A percentile compares a stretch with the other conserved stretches of the same genome.
Conservation (phyloP, 2,329 filamentous ascomycete species). For the Verticillium alfalfae region DNA sequence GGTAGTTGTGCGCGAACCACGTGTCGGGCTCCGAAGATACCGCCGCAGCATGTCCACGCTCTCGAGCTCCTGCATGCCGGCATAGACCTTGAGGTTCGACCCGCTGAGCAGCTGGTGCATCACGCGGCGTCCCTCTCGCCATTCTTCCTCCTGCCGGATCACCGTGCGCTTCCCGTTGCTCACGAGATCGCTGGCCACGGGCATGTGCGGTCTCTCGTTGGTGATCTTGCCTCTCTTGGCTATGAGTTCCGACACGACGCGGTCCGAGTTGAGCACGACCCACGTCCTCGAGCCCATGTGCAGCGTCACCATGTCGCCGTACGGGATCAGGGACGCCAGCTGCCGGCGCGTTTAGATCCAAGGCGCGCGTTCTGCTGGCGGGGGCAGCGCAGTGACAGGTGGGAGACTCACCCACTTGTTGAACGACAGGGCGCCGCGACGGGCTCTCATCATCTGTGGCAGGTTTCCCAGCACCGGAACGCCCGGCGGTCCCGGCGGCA, state of each 20-base stretch:
- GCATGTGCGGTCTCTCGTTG: conserved; percentile 16
- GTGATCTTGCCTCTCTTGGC: conserved; percentile 24
- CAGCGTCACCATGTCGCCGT: conserved; percentile 20
- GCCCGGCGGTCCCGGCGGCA: not conserved
- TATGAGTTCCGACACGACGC: conserved; percentile 30
- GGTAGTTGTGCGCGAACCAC: conserved; percentile 33
- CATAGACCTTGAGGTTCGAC: conserved; percentile 23
- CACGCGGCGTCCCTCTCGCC: conserved; percentile 28
- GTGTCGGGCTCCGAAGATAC: conserved; percentile 16
- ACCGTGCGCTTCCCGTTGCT: conserved; percentile 25
- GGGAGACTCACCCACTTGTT: not conserved
- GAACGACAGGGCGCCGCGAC: not conserved
- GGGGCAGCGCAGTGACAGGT: not conserved
- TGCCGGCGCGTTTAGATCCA: not conserved
- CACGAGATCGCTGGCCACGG: conserved; percentile 28
- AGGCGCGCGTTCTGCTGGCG: not conserved
- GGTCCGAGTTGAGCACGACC: conserved; percentile 33
- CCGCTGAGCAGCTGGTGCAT: conserved; percentile 31
- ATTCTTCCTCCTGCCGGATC: conserved; percentile 23
- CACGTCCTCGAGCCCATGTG: conserved; percentile 28
- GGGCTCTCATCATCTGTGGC: conserved; percentile 1
- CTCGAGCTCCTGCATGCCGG: conserved; percentile 25
- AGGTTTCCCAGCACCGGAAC: not conserved
- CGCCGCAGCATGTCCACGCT: conserved; percentile 26
- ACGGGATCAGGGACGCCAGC: conserved; percentile 5